Evolutionary conservation across 805 yeast genomes (phyloP).

Genomic region (Candida dajiaensis): DNA sequence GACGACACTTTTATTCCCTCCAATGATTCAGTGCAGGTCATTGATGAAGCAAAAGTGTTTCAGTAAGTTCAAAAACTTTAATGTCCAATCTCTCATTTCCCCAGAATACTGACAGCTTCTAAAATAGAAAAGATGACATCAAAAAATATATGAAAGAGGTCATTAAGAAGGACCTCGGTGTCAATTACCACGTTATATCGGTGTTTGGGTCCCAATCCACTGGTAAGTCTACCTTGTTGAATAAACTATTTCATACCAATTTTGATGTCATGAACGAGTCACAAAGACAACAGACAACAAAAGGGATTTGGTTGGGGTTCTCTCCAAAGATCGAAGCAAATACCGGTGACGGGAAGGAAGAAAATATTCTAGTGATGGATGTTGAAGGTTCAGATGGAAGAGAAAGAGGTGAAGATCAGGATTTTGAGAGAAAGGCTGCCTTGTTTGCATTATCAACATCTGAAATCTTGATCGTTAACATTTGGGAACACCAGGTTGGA

Average conservation of each 20-base stretch:
- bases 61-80: constrained; percentile 23
- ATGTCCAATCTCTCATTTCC: too few species aligned
- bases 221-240: constrained; percentile 90
- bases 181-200: constrained; percentile 82
- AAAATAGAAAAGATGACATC: constrained; percentile 5
- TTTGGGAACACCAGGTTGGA: constrained; percentile 98
- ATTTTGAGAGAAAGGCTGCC: constrained; percentile 95
- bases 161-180: constrained; percentile 43
- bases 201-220: constrained; percentile 97
- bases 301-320: constrained; percentile 74
- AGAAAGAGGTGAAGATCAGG: constrained; percentile 97
- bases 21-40: constrained; percentile 40
- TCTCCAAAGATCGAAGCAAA: constrained; percentile 35
- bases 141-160: constrained; percentile 26
- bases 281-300: constrained; percentile 84
- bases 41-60: constrained; percentile 46
- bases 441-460: constrained; percentile 89
- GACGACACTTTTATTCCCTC: not conserved
- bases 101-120: constrained; percentile 3
- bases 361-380: constrained; percentile 73
- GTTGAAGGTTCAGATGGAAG: constrained; percentile 99
- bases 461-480: constrained; percentile 83
- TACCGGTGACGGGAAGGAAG: constrained; percentile 10
- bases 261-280: constrained; percentile 93
- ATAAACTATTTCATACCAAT: constrained; percentile 75